phyloP scores from a whole-genome alignment of 129 eudicot species.

The Silybum marianum region DNA sequence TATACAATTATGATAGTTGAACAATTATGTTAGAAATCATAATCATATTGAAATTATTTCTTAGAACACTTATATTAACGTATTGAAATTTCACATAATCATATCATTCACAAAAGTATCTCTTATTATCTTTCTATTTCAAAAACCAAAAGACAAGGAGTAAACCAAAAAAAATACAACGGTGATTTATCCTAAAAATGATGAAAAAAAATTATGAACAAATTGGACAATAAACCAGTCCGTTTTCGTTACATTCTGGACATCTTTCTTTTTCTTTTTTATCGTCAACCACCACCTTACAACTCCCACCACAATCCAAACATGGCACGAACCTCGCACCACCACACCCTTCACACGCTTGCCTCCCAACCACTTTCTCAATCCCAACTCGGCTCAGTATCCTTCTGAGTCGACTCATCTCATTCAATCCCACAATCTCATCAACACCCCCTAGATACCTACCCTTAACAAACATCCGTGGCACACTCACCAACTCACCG shows the following conservation, averaged over 20 bases:
- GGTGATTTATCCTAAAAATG: not conserved
- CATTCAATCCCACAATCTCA: constrained; percentile 73
- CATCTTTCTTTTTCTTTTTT: constrained; percentile 65
- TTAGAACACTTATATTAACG: too few relatives aligned
- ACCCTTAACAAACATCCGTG: constrained; percentile 85
- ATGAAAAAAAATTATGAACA: constrained; percentile 38
- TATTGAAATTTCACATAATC: not conserved
- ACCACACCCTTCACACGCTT: constrained; percentile 82
- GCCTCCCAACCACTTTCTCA: constrained; percentile 69
- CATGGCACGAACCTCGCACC: constrained; percentile 90
- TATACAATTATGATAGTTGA: too few relatives aligned
- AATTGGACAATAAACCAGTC: constrained; percentile 69
- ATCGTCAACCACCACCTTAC: constrained; percentile 59
- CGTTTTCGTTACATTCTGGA: constrained; percentile 77
- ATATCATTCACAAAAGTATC: constrained; percentile 17
- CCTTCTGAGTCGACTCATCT: constrained; percentile 68
- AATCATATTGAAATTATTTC: too few relatives aligned
- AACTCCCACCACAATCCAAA: constrained; percentile 85
- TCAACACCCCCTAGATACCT: constrained; percentile 80
- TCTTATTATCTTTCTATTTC: not conserved
- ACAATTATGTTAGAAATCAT: too few relatives aligned
- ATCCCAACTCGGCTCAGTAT: constrained; percentile 68
- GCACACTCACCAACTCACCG: constrained; percentile 52
- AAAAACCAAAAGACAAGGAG: not conserved
- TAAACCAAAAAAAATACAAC: not conserved